These are phyloP conservation scores for Populus tomentosa DNA, from an alignment of 441 rosid species.

Conservation along the genomic window DNA sequence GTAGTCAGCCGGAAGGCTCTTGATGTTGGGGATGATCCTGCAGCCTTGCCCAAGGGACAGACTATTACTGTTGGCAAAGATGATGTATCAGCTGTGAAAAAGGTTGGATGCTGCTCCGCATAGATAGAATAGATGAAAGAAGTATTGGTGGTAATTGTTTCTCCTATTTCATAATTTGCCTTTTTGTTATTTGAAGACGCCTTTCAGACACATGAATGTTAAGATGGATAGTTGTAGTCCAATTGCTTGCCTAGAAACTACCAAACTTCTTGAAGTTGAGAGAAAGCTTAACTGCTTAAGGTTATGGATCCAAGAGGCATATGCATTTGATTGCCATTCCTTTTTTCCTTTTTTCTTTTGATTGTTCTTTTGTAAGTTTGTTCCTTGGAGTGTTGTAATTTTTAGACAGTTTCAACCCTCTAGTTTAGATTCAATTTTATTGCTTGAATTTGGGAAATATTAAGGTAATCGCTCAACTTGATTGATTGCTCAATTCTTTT, in stretches of 20 bases:
- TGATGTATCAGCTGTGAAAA: slow-evolving; percentile 79
- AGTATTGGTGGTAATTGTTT: slow-evolving; percentile 5
- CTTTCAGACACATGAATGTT: not conserved
- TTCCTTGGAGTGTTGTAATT: slow-evolving; percentile 13
- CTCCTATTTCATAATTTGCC: not conserved
- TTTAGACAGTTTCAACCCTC: slow-evolving; percentile 14
- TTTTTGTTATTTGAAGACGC: slow-evolving; percentile 17
- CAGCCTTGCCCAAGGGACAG: slow-evolving; percentile 67
- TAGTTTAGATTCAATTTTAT: slow-evolving; percentile 19
- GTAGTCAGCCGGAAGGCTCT: slow-evolving; percentile 80
- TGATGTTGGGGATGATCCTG: slow-evolving; percentile 60
- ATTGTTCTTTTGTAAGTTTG: slow-evolving; percentile 18
- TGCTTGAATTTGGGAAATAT: slow-evolving; percentile 18
- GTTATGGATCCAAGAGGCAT: not conserved
- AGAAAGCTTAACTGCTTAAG: not conserved
- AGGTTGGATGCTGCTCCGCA: slow-evolving; percentile 68
- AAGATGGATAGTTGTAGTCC: slow-evolving; percentile 2
- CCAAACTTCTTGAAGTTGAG: slow-evolving; percentile 7
- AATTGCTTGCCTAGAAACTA: slow-evolving; percentile 6
- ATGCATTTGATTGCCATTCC: not conserved
- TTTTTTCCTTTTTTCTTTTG: not conserved
- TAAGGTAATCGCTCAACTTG: slow-evolving; percentile 14
- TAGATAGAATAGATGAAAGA: not conserved
- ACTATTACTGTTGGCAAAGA: slow-evolving; percentile 59
- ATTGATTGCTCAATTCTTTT: not conserved